Evolutionary conservation across 257 asterid genomes (phyloP).

Genomic region (Fraxinus anomala): DNA sequence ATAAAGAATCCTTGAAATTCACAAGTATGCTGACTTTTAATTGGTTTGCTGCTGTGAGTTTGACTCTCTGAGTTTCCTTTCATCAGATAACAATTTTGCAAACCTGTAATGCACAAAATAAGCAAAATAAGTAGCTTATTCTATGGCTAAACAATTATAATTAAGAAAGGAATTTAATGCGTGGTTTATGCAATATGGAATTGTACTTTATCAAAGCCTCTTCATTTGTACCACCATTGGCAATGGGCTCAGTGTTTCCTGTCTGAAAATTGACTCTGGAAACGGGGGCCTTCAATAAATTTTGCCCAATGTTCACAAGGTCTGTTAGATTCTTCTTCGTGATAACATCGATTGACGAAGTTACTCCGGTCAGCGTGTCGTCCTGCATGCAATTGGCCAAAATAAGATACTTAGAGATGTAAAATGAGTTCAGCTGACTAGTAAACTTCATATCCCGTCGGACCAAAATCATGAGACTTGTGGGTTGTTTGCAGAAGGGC

Average conservation of each 20-base stretch:
- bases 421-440: background rate
- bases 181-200: background rate
- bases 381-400: slow-evolving; percentile 34
- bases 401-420: background rate
- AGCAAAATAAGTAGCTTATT: background rate
- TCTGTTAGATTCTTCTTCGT: slow-evolving; percentile 49
- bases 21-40: background rate
- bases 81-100: slow-evolving; percentile 51
- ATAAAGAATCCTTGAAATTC: too few species aligned
- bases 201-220: slow-evolving; percentile 52
- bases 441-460: too few species aligned
- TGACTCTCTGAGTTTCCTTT: slow-evolving; percentile 43
- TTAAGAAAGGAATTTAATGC: background rate
- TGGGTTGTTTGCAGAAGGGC: too few species aligned
- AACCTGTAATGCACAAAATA: slow-evolving; percentile 36
- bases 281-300: slow-evolving; percentile 36
- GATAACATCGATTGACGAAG: slow-evolving; percentile 41
- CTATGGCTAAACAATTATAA: background rate
- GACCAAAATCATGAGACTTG: too few species aligned
- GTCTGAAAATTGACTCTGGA: slow-evolving; percentile 46
- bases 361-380: slow-evolving; percentile 37
- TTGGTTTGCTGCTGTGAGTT: slow-evolving; percentile 23
- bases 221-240: slow-evolving; percentile 59
- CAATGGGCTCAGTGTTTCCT: slow-evolving; percentile 43
- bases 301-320: slow-evolving; percentile 41